phyloP scores from a whole-genome alignment of 2,329 filamentous ascomycete species.

The Zarea fungicola region DNA sequence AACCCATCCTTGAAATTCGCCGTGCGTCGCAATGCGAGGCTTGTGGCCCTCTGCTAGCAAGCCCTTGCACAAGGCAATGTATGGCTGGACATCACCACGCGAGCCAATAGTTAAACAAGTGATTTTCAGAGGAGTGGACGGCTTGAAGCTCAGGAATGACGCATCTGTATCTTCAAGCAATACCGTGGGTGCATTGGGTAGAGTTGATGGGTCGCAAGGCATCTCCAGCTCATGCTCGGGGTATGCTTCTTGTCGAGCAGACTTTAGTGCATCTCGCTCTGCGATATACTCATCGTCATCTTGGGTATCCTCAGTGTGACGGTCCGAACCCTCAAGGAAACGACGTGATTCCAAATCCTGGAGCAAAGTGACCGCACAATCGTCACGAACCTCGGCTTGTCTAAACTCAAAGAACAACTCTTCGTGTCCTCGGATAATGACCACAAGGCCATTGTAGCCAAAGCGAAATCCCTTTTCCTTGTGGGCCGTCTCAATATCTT shows the following conservation, averaged over 20 bases:
- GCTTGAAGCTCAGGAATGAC: constrained; percentile 89
- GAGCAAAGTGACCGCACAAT: constrained; percentile 78
- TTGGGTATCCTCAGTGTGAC: constrained; percentile 62
- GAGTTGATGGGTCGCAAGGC: constrained; percentile 39
- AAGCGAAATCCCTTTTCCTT: constrained; percentile 95
- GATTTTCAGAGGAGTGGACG: constrained; percentile 69
- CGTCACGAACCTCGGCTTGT: constrained; percentile 71
- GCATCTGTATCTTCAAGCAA: constrained; percentile 85
- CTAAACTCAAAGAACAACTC: constrained; percentile 96
- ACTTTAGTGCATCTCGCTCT: constrained; percentile 75
- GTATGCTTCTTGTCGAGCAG: constrained; percentile 57
- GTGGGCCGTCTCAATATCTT: constrained; percentile 86
- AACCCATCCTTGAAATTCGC: constrained; percentile 85
- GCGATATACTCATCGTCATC: constrained; percentile 70
- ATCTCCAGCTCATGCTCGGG: constrained; percentile 46
- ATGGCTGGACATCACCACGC: constrained; percentile 92
- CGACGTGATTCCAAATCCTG: constrained; percentile 68
- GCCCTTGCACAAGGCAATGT: constrained; percentile 92
- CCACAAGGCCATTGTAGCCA: constrained; percentile 81
- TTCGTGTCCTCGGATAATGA: constrained; percentile 92
- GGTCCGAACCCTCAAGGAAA: constrained; percentile 63
- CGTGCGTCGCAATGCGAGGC: constrained; percentile 83
- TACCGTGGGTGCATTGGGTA: constrained; percentile 64
- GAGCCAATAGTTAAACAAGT: constrained; percentile 96
- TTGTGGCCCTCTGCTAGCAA: constrained; percentile 82